Conservation (phyloP, 2,329 filamentous ascomycete species). For the Ambrosiella xylebori region DNA sequence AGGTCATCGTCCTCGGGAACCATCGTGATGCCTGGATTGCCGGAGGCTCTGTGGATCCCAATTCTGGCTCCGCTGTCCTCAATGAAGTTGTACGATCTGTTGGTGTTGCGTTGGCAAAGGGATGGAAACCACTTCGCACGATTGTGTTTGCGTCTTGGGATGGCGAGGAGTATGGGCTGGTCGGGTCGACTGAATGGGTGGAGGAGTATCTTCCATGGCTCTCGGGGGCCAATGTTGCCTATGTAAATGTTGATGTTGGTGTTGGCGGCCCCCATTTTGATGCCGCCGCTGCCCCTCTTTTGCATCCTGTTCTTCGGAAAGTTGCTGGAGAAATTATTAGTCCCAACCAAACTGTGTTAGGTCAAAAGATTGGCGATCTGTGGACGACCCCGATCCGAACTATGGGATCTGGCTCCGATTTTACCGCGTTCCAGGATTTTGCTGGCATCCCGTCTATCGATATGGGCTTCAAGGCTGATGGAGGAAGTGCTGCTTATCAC, state of each 20-base stretch:
- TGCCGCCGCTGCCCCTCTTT: conserved; percentile 52
- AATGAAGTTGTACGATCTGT: conserved; percentile 67
- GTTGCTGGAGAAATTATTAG: conserved; percentile 46
- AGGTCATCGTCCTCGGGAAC: conserved; percentile 82
- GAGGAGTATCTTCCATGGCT: conserved; percentile 81
- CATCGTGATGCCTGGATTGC: conserved; percentile 83
- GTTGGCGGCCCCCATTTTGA: conserved; percentile 46
- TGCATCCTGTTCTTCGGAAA: conserved; percentile 56
- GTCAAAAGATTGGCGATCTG: conserved; percentile 53
- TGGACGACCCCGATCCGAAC: conserved; percentile 46
- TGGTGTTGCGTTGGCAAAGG: conserved; percentile 47
- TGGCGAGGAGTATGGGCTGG: conserved; percentile 67
- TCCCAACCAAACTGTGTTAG: conserved; percentile 57
- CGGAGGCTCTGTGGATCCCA: conserved; percentile 69
- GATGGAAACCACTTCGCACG: conserved; percentile 53
- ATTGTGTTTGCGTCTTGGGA: conserved; percentile 81
- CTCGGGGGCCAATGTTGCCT: conserved; percentile 53
- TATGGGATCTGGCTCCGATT: conserved; percentile 59
- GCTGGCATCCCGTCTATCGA: conserved; percentile 50
- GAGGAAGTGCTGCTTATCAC: conserved; percentile 45
- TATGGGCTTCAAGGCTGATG: conserved; percentile 35
- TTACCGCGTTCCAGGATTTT: conserved; percentile 58
- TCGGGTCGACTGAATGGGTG: conserved; percentile 86
- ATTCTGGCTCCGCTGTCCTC: conserved; percentile 62
- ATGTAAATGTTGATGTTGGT: conserved; percentile 72